These are phyloP conservation scores for Zygosaccharomyces rouxii DNA, from an alignment of 805 yeast species.

Conservation along the genomic window DNA sequence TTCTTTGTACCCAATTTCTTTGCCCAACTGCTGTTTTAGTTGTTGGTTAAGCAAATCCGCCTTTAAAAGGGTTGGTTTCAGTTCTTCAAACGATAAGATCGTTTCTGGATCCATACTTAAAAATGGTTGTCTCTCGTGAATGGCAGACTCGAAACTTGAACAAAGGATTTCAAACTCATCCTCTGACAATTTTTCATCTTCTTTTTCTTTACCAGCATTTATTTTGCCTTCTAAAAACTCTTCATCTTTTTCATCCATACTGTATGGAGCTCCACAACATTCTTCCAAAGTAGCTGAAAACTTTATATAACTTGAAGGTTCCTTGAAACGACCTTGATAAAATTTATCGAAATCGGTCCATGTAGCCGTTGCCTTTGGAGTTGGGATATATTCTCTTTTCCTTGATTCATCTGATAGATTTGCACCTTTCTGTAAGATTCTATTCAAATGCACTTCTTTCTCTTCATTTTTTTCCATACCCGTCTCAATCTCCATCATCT, in stretches of 20 bases:
- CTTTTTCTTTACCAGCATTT: conserved; percentile 26
- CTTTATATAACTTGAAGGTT: conserved; percentile 77
- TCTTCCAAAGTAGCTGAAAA: conserved; percentile 96
- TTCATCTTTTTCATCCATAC: conserved; percentile 87
- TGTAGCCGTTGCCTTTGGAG: conserved; percentile 85
- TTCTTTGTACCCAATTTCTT: conserved; percentile 46
- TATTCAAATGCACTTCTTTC: conserved; percentile 92
- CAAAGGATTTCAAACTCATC: conserved; percentile 81
- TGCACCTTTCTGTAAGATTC: conserved; percentile 65
- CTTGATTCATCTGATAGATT: conserved; percentile 40
- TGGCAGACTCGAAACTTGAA: conserved; percentile 66
- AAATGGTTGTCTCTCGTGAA: conserved; percentile 83
- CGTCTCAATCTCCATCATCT: conserved; percentile 84
- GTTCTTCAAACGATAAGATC: conserved; percentile 64
- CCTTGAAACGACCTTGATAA: conserved; percentile 61
- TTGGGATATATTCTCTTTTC: conserved; percentile 66
- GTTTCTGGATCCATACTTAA: conserved; percentile 78
- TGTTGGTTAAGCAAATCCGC: conserved; percentile 43
- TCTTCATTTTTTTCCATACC: conserved; percentile 98
- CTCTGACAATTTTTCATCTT: conserved; percentile 49
- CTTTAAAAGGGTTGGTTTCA: conserved; percentile 48
- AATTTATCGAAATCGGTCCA: conserved; percentile 76
- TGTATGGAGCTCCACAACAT: conserved; percentile 77
- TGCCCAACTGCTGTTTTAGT: conserved; percentile 53
- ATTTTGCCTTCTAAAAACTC: conserved; percentile 50